phyloP scores from a whole-genome alignment of 345 rosid species.

The Ailanthus altissimus region DNA sequence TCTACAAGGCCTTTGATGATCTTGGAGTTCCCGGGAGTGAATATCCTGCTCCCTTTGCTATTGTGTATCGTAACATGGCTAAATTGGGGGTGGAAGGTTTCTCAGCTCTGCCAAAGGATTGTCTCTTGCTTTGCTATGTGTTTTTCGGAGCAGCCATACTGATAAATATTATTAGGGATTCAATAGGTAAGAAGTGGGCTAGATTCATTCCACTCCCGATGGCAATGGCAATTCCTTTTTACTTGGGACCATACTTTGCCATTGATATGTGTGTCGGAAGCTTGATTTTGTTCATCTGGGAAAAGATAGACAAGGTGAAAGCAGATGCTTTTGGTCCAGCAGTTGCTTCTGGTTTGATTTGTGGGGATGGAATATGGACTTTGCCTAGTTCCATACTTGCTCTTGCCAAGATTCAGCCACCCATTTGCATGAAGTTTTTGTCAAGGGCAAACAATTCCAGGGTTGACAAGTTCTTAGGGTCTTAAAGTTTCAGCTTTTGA shows the following conservation, averaged over 20 bases:
- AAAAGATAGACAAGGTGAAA: slow-evolving; percentile 52
- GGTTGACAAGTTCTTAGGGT: slow-evolving; percentile 51
- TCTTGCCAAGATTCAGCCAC: slow-evolving; percentile 59
- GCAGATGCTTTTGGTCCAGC: slow-evolving; percentile 76
- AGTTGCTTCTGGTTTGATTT: slow-evolving; percentile 82
- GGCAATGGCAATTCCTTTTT: slow-evolving; percentile 94
- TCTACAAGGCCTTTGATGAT: slow-evolving; percentile 67
- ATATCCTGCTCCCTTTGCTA: slow-evolving; percentile 71
- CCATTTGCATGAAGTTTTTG: slow-evolving; percentile 85
- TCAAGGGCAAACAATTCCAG: slow-evolving; percentile 47
- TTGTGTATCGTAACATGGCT: slow-evolving; percentile 60
- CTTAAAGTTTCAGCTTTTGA: slow-evolving; percentile 8
- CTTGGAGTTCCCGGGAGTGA: slow-evolving; percentile 49
- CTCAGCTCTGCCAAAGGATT: slow-evolving; percentile 67
- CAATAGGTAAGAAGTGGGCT: slow-evolving; percentile 40
- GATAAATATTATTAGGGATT: slow-evolving; percentile 54
- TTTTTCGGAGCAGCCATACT: slow-evolving; percentile 62
- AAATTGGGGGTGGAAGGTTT: slow-evolving; percentile 71
- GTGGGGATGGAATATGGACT: slow-evolving; percentile 84
- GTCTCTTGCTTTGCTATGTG: slow-evolving; percentile 59
- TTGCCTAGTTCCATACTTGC: slow-evolving; percentile 71
- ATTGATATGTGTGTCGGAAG: slow-evolving; percentile 88
- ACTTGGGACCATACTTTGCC: slow-evolving; percentile 74
- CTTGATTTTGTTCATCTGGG: slow-evolving; percentile 71
- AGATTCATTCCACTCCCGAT: slow-evolving; percentile 68